Evolutionary conservation across 1,139 yeast species (phyloP), one percentile per base, ranked within the genome.

Genomic region (Kurtzmaniella quercitrusa): DNA sequence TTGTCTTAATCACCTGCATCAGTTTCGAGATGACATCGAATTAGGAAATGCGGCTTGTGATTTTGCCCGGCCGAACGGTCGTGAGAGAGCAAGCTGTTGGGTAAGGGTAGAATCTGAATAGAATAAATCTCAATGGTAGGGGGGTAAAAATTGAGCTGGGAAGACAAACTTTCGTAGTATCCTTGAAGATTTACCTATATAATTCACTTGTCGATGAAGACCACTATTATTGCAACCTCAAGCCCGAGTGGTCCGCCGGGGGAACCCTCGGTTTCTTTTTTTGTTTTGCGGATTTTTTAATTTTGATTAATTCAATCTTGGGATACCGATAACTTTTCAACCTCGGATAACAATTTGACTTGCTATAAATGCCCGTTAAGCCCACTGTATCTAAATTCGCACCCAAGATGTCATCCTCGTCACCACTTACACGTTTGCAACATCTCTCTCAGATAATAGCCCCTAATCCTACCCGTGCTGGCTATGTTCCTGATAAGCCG

Each of bases 361-460:
- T 26, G 30, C 30, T 26, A 26, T 26, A 26, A 26, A 26, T 26
- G 30, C 30, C 6, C 30, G 14, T 26, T 26, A 14, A 11, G 12
- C 30, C 30, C 30, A 5, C 30, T 14, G 30, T 12, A 5, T 11
- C n/a, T 14, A 26, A 26, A 26, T 26, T 26, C 30, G 30, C 30
- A 26, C 30, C 30, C 30, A n/a, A 47, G 22, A 34, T 34, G 55
- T 34, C 37, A 19, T 30, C 34, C 18, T 19, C 23, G 12, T 17
- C 21, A 14, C 66, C 74, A n/a, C 49, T 48, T 21, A 60, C 58
- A 40, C 67, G 77, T 64, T 65, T 71, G 50, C 59, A 56, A 43
- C 76, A 71, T 36, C 55, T 72, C 41, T 60, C 70, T 23, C 63
- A 68, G 45, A 61, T 66, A 22, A 57, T 72, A 44, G 45, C 55